Evolutionary conservation across 345 rosid genomes (phyloP).

Genomic region (Noccaea bulbosa): DNA sequence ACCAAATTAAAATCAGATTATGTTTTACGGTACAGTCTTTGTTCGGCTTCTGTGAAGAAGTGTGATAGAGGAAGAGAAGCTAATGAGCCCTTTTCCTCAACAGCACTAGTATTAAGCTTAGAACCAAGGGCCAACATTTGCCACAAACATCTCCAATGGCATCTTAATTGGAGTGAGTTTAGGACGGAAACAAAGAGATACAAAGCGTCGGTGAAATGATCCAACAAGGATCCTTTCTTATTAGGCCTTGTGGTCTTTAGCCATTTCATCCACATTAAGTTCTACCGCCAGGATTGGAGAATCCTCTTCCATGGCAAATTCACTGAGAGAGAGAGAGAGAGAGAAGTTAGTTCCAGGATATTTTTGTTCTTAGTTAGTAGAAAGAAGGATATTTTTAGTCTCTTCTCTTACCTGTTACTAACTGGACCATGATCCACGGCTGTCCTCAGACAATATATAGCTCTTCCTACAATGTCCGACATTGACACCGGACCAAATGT

Average conservation of each 20-base stretch:
- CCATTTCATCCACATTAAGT: conserved; percentile 88
- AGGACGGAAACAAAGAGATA: conserved; percentile 27
- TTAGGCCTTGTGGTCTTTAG: conserved; percentile 74
- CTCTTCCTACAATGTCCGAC: conserved; percentile 81
- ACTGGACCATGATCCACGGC: conserved; percentile 98
- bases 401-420: conserved; percentile 71
- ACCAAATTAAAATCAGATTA: conserved; percentile 1
- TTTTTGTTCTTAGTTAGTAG: conserved; percentile 6
- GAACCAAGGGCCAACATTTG: conserved; percentile 29
- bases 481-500: conserved; percentile 82
- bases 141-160: conserved; percentile 30
- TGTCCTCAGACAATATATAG: conserved; percentile 75
- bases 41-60: not conserved
- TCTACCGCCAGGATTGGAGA: conserved; percentile 78
- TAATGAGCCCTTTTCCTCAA: conserved; percentile 19
- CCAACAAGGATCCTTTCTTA: conserved; percentile 12
- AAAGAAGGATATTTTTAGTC: not conserved
- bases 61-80: conserved; percentile 26
- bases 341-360: not conserved
- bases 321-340: conserved; percentile 48
- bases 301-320: conserved; percentile 66
- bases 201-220: not conserved
- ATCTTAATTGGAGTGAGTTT: conserved; percentile 34
- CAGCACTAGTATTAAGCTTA: conserved; percentile 15
- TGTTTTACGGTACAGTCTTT: conserved; percentile 14